Base-by-base conservation (phyloP, 305 asterid species). In the Rubia occidens region DNA sequence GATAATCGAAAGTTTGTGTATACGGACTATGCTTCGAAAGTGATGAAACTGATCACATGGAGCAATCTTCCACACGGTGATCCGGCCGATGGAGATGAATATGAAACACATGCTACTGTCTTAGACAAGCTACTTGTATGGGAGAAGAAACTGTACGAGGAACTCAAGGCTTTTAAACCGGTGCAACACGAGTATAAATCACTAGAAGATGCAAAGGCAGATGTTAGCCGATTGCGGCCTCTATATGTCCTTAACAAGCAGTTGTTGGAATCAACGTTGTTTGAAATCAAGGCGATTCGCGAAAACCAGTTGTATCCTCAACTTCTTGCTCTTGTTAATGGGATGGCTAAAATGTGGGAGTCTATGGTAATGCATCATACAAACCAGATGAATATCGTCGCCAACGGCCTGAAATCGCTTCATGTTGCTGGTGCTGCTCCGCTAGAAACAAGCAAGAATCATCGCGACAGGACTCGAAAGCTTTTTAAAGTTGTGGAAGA, bases 81-180 rank as follows among this genome's bases (percentile, higher is more conserved):
- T 55, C 89, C 71, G 67, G 65, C 78, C n/a, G 88, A 84, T 69
- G 75, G 75, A 7, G 95, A 86, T 18, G 95, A 89, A 45, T 79
- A 72, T 14, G 99, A 94, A 84, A 87, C 97, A 11, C 96, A 87
- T 75, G 99, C 97, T 79, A 86, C 95, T 37, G 83, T 94, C 78
- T 82, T 94, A 77, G 97, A 94, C 80, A 90, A 94, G 84, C 82
- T 94, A 77, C 81, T 90, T 49, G 99, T 96, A 9, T 94, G 99
- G 99, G 99, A 94, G 87, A 94, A 90, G 80, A 94, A 94, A 81
- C 89, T 94, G 44, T 94, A 86, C 35, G 97, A 94, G 86, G 97
- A 94, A 87, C 89, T 89, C 64, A 94, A 94, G 97, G 97, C 91
- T 74, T 64, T 71, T 39, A 32, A 55, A 58, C 88, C 87, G 49